phyloP scores from a whole-genome alignment of 805 yeast genomes.

The Zygosaccharomyces bisporus region DNA sequence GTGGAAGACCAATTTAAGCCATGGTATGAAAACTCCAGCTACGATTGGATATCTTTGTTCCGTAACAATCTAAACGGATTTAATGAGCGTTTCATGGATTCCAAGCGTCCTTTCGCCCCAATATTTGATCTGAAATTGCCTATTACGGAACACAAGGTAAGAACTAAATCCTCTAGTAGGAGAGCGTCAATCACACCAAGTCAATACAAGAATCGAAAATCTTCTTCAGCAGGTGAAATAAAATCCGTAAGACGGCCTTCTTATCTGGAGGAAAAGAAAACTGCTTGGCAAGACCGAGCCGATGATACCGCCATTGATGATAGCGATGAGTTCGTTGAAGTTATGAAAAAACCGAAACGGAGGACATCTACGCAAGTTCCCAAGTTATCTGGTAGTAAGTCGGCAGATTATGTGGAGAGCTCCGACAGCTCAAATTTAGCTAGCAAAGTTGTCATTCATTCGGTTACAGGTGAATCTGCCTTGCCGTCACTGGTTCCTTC shows the following conservation, averaged over 20 bases:
- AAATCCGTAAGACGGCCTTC: slow-evolving; percentile 1
- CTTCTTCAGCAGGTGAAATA: slow-evolving; percentile 4
- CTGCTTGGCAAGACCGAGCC: slow-evolving; percentile 4
- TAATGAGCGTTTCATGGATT: slow-evolving; percentile 42
- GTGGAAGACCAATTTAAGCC: slow-evolving; percentile 6
- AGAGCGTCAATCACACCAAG: slow-evolving; percentile 8
- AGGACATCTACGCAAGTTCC: slow-evolving; percentile 10
- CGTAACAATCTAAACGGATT: slow-evolving; percentile 36
- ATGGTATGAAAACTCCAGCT: slow-evolving; percentile 35
- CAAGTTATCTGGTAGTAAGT: neutral
- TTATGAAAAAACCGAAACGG: slow-evolving; percentile 18
- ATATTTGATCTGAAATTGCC: slow-evolving; percentile 32
- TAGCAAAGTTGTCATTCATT: slow-evolving; percentile 21
- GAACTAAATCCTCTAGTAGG: slow-evolving; percentile 9
- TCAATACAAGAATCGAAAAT: slow-evolving; percentile 8
- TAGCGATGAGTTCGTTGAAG: slow-evolving; percentile 21
- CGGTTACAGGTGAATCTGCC: slow-evolving; percentile 5
- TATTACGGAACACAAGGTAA: slow-evolving; percentile 5
- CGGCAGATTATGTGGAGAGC: neutral
- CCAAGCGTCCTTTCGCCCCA: slow-evolving; percentile 37
- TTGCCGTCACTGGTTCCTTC: slow-evolving; percentile 19
- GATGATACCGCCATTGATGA: slow-evolving; percentile 18
- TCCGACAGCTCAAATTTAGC: neutral
- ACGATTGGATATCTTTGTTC: slow-evolving; percentile 36
- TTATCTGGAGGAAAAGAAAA: neutral